phyloP scores from a whole-genome alignment of 306 rosid genomes.

The Lathyrus oleraceus region DNA sequence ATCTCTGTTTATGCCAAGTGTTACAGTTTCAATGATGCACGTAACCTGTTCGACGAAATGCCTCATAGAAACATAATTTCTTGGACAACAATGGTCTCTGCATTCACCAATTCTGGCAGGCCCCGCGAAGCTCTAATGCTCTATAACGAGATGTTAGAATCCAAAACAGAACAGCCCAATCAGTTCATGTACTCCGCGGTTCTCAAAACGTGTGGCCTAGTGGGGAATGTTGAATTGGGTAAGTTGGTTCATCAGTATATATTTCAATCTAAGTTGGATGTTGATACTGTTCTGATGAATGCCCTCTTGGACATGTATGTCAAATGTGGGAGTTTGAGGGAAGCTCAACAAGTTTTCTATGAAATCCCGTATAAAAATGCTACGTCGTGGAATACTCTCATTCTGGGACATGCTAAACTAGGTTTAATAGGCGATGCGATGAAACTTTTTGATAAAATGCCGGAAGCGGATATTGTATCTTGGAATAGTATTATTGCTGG shows the following conservation, averaged over 20 bases:
- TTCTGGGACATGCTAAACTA: slow-evolving; percentile 57
- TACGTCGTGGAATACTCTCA: slow-evolving; percentile 65
- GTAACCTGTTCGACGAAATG: slow-evolving; percentile 72
- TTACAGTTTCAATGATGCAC: slow-evolving; percentile 47
- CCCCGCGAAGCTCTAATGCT: slow-evolving; percentile 56
- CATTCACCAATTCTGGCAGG: slow-evolving; percentile 54
- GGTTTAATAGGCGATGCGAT: slow-evolving; percentile 67
- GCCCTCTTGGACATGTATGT: slow-evolving; percentile 84
- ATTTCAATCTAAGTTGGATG: slow-evolving; percentile 43
- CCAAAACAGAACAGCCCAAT: slow-evolving; percentile 58
- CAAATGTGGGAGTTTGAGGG: slow-evolving; percentile 72
- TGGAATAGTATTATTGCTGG: slow-evolving; percentile 89
- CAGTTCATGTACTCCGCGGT: slow-evolving; percentile 74
- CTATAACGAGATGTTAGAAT: slow-evolving; percentile 51
- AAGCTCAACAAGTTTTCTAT: slow-evolving; percentile 61
- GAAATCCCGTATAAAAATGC: slow-evolving; percentile 48
- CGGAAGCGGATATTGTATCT: slow-evolving; percentile 59
- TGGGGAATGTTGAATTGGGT: slow-evolving; percentile 59
- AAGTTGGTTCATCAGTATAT: slow-evolving; percentile 53
- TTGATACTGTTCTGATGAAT: slow-evolving; percentile 80
- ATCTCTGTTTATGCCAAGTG: slow-evolving; percentile 53
- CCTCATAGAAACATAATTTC: slow-evolving; percentile 55
- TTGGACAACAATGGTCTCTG: slow-evolving; percentile 88
- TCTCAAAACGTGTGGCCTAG: slow-evolving; percentile 71
- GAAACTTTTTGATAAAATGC: slow-evolving; percentile 59